A percentile compares a stretch with the other conserved stretches of the same genome.
Conservation (phyloP, 805 yeast species). For the Cyberlindnera lachancei region DNA sequence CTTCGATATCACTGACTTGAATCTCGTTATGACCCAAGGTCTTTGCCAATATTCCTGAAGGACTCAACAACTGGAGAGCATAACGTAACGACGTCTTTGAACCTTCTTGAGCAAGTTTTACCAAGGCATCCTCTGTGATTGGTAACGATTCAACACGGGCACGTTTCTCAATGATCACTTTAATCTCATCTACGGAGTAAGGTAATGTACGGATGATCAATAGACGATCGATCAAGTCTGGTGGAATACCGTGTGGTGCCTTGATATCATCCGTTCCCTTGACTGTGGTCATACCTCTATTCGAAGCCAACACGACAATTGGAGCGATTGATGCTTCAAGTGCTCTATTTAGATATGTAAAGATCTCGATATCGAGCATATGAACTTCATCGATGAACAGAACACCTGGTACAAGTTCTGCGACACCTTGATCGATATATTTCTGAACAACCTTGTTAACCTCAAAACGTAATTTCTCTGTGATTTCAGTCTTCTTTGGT, state of each 20-base stretch:
- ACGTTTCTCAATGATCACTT: conserved; percentile 74
- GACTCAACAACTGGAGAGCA: conserved; percentile 84
- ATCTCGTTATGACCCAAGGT: conserved; percentile 67
- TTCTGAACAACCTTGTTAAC: conserved; percentile 93
- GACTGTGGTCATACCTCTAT: conserved; percentile 86
- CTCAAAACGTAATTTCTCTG: conserved; percentile 89
- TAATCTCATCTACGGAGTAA: conserved; percentile 78
- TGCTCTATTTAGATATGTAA: conserved; percentile 90
- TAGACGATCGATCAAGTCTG: conserved; percentile 86
- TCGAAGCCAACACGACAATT: conserved; percentile 90
- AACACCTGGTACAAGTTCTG: conserved; percentile 97
- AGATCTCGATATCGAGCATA: conserved; percentile 96
- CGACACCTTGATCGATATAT: conserved; percentile 96
- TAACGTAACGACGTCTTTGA: conserved; percentile 78
- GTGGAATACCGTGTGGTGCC: conserved; percentile 96
- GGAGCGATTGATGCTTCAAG: conserved; percentile 90
- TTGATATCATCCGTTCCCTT: conserved; percentile 82
- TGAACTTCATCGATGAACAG: conserved; percentile 96
- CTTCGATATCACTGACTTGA: conserved; percentile 66
- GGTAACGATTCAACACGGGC: conserved; percentile 70
- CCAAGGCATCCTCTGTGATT: conserved; percentile 62
- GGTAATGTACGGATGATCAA: conserved; percentile 88
- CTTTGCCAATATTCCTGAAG: conserved; percentile 77
- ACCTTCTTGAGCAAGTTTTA: conserved; percentile 67
- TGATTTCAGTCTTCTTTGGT: conserved; percentile 94